Base-by-base conservation (phyloP, 345 rosid genomes). In the Brassica incana region DNA sequence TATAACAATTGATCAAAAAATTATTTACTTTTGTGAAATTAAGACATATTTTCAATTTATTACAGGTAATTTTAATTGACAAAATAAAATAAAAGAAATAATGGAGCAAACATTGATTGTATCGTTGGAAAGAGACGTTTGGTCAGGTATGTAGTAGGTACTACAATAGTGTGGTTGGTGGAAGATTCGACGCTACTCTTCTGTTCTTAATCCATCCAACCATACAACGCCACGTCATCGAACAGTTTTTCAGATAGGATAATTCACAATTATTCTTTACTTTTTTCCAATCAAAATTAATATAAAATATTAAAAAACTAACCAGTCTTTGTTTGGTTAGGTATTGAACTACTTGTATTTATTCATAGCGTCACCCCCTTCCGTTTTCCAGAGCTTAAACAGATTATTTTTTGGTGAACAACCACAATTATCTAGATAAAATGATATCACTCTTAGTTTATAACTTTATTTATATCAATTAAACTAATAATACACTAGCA, bases 161-260 rank as follows among this genome's bases (percentile, higher is more conserved):
- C 15, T n/a, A 32, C 23, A 61, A 29, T 72, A 72, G 45, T 8
- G 78, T 67, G 30, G 78, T 73, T 67, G 82, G 75, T 73, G 29
- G 61, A 14, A 48, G 82, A 74, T 74, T 79, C 74, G 11, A 78
- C 50, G 50, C 73, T 40, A 65, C 63, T 38, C 72, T 43, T 73
- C 14, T 20, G n/a, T 66, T 61, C n/a, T 29, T 1, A 40, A 15
- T 1, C 50, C 23, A 0, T 38, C 67, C 50, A 78, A 58, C 16
- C 77, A 29, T 11, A 38, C 1, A 15, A 18, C 45, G 73, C 77
- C 77, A 78, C 67, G 29, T 72, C 70, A 33, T 45, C 9, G 1
- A 50, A 33, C 3, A 15, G 18, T 18, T 1, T 33, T 45, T 29
- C 69, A 38, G 56, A 52, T 59, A 72, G 48, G 77, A 72, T 79